Evolutionary conservation across 495 filamentous ascomycete genomes (phyloP), one percentile per base, ranked within the genome.

Genomic region (Xylaria cubensis): DNA sequence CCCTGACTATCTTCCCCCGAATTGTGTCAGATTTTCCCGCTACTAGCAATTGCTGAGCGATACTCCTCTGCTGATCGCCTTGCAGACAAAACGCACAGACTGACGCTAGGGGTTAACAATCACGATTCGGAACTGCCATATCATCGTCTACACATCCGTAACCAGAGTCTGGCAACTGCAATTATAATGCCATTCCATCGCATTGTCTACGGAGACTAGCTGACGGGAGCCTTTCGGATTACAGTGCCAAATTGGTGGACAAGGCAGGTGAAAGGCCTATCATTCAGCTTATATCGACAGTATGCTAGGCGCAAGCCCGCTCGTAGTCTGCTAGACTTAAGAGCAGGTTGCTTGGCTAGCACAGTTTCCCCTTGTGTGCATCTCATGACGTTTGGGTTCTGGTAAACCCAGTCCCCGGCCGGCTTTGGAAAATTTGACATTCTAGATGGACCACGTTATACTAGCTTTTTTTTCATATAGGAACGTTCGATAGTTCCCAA

Each of bases 401-500:
- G 3, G 58, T 13, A 61, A 39, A 61, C 58, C 61, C 21, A 36
- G 17, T 41, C 7, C 17, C 41, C 0, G 21, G 63, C 26, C 7
- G 6, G 63, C 26, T 34, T 34, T 29, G 63, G 42, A 13, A 21
- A 48, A 65, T 15, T 24, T 26, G 4, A 15, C 32, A 19, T 42
- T 50, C 62, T 48, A 24, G 39, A 63, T 48, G 41, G 39, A 48
- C 34, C 26, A 34, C 24, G 1, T 50, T 64, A 46, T 48, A 48
- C n/a, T 64, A 9, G 62, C n/a, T 36, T 41, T 62, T 17, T 15
- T 44, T 21, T 44, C 13, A 10, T 44, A 53, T 17, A 24, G 29
- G 36, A 5, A 55, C 12, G 21, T 67, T 55, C n/a, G 17, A 44
- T n/a, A 53, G 19, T 56, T 44, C n/a, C 29, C 34, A 67, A 67